Evolutionary conservation across 108 stramenopile genomes (phyloP).

Genomic region (Pseudonitzschia multistriata): DNA sequence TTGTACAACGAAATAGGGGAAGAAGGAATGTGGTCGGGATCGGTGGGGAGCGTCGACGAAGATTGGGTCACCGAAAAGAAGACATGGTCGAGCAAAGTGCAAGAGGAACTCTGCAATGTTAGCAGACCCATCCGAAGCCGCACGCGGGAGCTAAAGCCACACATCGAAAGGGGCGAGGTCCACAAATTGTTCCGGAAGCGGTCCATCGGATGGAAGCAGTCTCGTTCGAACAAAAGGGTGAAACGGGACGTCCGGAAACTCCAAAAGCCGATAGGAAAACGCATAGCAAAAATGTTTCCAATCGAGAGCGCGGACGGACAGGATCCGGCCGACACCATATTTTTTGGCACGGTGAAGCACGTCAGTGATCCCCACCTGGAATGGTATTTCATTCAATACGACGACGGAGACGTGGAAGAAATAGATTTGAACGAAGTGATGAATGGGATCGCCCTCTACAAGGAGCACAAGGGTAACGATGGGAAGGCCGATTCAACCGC

Average conservation of each 20-base stretch:
- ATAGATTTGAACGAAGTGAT: slow-evolving; percentile 33
- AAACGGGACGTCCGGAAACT: neutral
- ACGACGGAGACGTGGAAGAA: slow-evolving; percentile 72
- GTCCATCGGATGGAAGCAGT: neutral
- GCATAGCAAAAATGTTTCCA: slow-evolving; percentile 57
- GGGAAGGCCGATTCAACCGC: neutral
- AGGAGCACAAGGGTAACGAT: slow-evolving; percentile 4
- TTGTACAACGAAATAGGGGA: slow-evolving; percentile 18
- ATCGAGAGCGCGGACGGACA: slow-evolving; percentile 22
- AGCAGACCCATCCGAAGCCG: slow-evolving; percentile 8
- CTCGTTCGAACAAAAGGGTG: neutral
- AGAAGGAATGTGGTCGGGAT: neutral
- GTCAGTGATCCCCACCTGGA: slow-evolving; percentile 13
- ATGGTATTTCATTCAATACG: slow-evolving; percentile 51
- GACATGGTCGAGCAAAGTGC: slow-evolving; percentile 2
- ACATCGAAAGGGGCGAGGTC: slow-evolving; percentile 1
- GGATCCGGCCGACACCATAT: slow-evolving; percentile 47
- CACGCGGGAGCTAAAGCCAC: slow-evolving; percentile 6
- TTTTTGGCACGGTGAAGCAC: slow-evolving; percentile 45
- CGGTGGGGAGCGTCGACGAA: neutral
- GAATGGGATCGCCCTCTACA: slow-evolving; percentile 5
- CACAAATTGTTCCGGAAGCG: neutral
- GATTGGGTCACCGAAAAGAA: slow-evolving; percentile 13
- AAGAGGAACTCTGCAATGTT: neutral
- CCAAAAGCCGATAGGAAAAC: slow-evolving; percentile 34